phyloP scores from a whole-genome alignment of 176 grass and related monocot genomes.

The Zea luxurians region DNA sequence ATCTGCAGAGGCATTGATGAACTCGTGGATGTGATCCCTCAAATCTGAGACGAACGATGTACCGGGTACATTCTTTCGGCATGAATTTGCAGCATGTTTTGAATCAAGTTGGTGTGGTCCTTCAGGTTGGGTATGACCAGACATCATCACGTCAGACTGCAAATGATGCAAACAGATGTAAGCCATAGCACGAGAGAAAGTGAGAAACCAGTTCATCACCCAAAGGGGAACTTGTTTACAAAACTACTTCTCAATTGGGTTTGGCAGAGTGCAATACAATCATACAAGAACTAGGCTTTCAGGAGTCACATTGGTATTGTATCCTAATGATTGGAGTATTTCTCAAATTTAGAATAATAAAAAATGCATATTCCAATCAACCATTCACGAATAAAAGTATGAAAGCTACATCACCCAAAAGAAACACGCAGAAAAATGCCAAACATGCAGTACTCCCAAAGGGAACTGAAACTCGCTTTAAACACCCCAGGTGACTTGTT shows the following conservation, averaged over 20 bases:
- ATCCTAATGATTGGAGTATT: neutral
- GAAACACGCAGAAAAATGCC: neutral
- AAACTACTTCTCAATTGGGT: neutral
- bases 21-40: conserved; percentile 74
- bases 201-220: neutral
- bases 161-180: neutral
- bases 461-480: neutral
- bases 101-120: conserved; percentile 20
- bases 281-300: neutral
- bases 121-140: conserved; percentile 20
- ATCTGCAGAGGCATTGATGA: conserved; percentile 66
- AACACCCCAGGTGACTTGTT: neutral
- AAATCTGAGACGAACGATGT: conserved; percentile 57
- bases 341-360: neutral
- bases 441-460: neutral
- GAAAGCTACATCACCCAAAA: neutral
- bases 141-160: conserved; percentile 27
- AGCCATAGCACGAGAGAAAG: neutral
- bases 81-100: conserved; percentile 48
- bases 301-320: neutral
- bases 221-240: neutral
- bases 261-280: neutral
- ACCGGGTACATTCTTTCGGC: conserved; percentile 60
- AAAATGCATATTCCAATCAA: neutral
- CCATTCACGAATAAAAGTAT: neutral